phyloP scores from a whole-genome alignment of 208 protist species.

The Crithidia brevicula region DNA sequence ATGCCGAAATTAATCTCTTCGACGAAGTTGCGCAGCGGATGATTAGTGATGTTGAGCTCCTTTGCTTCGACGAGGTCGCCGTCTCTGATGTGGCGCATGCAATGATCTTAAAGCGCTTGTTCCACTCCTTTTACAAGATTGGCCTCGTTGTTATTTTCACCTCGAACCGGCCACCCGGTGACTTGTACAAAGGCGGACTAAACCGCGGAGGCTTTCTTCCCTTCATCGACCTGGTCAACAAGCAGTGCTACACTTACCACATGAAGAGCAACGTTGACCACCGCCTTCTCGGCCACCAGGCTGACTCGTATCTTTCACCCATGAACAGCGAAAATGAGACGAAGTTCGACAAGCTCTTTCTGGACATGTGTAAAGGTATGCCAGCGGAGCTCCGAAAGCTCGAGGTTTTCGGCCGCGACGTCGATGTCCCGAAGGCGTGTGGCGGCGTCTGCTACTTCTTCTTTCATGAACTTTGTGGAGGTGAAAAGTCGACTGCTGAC shows the following conservation, averaged over 20 bases:
- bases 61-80: conserved; percentile 96
- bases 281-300: conserved; percentile 76
- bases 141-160: conserved; percentile 94
- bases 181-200: conserved; percentile 94
- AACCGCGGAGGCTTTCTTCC: conserved; percentile 95
- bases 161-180: conserved; percentile 87
- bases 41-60: conserved; percentile 87
- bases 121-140: conserved; percentile 90
- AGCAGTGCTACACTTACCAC: conserved; percentile 85
- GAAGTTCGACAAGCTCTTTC: conserved; percentile 79
- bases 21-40: conserved; percentile 89
- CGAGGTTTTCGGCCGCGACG: conserved; percentile 83
- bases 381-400: conserved; percentile 46
- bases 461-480: conserved; percentile 83
- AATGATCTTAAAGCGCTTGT: conserved; percentile 95
- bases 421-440: conserved; percentile 60
- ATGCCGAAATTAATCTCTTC: conserved; percentile 76
- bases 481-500: conserved; percentile 76
- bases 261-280: conserved; percentile 94
- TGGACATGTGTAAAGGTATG: conserved; percentile 87
- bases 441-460: conserved; percentile 84
- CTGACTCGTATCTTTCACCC: conserved; percentile 75
- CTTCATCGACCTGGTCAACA: conserved; percentile 94
- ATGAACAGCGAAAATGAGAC: conserved; percentile 59
- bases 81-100: conserved; percentile 95